A percentile compares a stretch with the other conserved stretches of the same genome.
Conservation (phyloP, 495 filamentous ascomycete species). For the Delitschia confertaspora region DNA sequence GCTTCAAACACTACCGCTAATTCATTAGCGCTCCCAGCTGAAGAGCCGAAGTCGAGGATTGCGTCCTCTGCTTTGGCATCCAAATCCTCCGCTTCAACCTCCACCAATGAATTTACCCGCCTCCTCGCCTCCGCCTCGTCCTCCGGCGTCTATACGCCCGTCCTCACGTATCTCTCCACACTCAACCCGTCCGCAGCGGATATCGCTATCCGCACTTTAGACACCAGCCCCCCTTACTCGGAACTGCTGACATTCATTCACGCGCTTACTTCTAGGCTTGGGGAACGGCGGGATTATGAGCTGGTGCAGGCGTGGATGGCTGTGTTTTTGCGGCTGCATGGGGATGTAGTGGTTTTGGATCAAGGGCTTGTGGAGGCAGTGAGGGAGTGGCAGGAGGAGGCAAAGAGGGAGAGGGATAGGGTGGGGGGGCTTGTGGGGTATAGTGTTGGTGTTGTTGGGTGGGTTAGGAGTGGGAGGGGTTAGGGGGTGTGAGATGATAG, state of each 20-base stretch:
- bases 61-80: conserved; percentile 13
- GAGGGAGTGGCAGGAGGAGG: conserved; percentile 54
- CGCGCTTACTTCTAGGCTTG: conserved; percentile 62
- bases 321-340: conserved; percentile 75
- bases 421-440: conserved; percentile 72
- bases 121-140: conserved; percentile 45
- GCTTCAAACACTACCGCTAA: conserved; percentile 16
- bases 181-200: conserved; percentile 76
- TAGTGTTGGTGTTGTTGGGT: conserved; percentile 80
- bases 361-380: conserved; percentile 32
- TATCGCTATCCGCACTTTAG: conserved; percentile 76
- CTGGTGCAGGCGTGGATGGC: conserved; percentile 94
- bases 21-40: not conserved
- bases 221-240: conserved; percentile 35
- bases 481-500: too few species aligned
- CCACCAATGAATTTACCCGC: conserved; percentile 44
- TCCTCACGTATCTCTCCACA: conserved; percentile 67
- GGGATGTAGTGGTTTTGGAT: conserved; percentile 42
- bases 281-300: conserved; percentile 70
- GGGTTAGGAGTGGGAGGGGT: conserved; percentile 72
- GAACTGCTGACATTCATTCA: conserved; percentile 63
- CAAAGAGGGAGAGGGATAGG: conserved; percentile 59
- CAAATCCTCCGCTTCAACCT: conserved; percentile 34
- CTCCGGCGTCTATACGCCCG: conserved; percentile 39
- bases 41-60: conserved; percentile 13